Evolutionary conservation across 331 rosid genomes (phyloP).

Genomic region (Erythrophleum ivorense): DNA sequence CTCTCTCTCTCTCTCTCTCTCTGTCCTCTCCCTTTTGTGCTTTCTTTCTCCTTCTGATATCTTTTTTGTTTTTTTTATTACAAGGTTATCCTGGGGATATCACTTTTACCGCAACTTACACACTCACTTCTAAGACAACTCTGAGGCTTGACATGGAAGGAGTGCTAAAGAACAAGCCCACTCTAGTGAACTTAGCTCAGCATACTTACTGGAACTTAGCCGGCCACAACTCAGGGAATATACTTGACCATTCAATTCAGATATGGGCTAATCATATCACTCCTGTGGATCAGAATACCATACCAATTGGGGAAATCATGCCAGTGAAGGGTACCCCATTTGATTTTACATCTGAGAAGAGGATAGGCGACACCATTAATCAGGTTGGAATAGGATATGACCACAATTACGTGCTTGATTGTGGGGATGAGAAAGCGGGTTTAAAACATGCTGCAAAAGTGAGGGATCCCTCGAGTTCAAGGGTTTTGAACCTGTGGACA

Average conservation of each 20-base stretch:
- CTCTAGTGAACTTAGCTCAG: conserved; percentile 85
- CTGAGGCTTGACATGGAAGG: conserved; percentile 96
- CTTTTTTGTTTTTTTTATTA: conserved; percentile 8
- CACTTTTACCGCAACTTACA: conserved; percentile 76
- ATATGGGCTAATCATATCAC: conserved; percentile 73
- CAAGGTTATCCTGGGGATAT: conserved; percentile 86
- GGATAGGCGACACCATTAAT: conserved; percentile 66
- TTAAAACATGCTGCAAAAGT: conserved; percentile 84
- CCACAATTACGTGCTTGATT: conserved; percentile 83
- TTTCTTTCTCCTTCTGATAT: not conserved
- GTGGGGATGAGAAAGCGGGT: conserved; percentile 69
- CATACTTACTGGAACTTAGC: conserved; percentile 98
- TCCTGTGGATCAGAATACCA: conserved; percentile 67
- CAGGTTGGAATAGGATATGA: conserved; percentile 87
- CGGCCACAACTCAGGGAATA: conserved; percentile 75
- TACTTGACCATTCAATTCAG: conserved; percentile 78
- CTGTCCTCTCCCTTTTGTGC: not conserved
- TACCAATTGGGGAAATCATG: conserved; percentile 86
- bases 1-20: conserved; percentile 27
- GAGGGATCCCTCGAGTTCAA: conserved; percentile 78
- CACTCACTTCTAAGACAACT: conserved; percentile 79
- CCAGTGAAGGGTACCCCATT: conserved; percentile 79
- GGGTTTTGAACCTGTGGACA: conserved; percentile 91
- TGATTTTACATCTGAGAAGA: conserved; percentile 78
- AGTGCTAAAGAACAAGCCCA: conserved; percentile 78